phyloP scores from a whole-genome alignment of 495 filamentous ascomycete species.

The Rhizodiscina lignyota region DNA sequence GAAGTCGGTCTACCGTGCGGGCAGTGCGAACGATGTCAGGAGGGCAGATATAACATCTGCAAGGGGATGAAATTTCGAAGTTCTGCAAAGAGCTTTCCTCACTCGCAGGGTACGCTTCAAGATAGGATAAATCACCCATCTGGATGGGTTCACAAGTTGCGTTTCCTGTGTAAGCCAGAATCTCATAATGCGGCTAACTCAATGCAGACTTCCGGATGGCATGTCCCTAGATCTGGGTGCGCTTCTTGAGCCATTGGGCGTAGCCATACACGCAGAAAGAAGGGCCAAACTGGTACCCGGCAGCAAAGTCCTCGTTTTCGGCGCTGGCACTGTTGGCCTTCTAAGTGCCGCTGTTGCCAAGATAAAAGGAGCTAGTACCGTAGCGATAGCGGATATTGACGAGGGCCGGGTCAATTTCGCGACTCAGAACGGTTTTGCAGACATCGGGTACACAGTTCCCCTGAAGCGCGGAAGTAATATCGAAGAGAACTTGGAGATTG shows the following conservation, averaged over 20 bases:
- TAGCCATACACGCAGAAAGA: slow-evolving; percentile 58
- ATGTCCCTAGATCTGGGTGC: slow-evolving; percentile 56
- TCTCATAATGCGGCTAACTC: slow-evolving; percentile 6
- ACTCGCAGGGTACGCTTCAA: slow-evolving; percentile 72
- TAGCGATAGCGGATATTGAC: slow-evolving; percentile 72
- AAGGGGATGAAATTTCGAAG: slow-evolving; percentile 59
- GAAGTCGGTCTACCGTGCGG: slow-evolving; percentile 75
- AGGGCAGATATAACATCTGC: slow-evolving; percentile 77
- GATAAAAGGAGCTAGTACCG: slow-evolving; percentile 44
- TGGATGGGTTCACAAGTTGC: slow-evolving; percentile 47
- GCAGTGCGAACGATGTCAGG: slow-evolving; percentile 44
- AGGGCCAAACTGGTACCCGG: slow-evolving; percentile 37
- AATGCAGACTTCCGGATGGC: slow-evolving; percentile 37
- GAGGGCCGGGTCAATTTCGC: slow-evolving; percentile 55
- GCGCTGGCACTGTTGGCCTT: slow-evolving; percentile 67
- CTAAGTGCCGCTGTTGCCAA: slow-evolving; percentile 53
- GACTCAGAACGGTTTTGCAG: slow-evolving; percentile 47
- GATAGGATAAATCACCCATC: slow-evolving; percentile 63
- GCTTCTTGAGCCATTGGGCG: slow-evolving; percentile 61
- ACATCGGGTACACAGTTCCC: slow-evolving; percentile 30
- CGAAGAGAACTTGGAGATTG: slow-evolving; percentile 40
- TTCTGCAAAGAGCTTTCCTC: slow-evolving; percentile 62
- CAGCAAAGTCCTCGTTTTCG: slow-evolving; percentile 53
- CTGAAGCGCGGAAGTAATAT: slow-evolving; percentile 31
- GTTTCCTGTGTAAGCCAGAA: slow-evolving; percentile 10